Percentiles rank a stretch among this genome's conserved stretches.
These are phyloP conservation scores for Drechslerella coelobrocha DNA, from an alignment of 2,329 filamentous ascomycete species.

Conservation along the genomic window DNA sequence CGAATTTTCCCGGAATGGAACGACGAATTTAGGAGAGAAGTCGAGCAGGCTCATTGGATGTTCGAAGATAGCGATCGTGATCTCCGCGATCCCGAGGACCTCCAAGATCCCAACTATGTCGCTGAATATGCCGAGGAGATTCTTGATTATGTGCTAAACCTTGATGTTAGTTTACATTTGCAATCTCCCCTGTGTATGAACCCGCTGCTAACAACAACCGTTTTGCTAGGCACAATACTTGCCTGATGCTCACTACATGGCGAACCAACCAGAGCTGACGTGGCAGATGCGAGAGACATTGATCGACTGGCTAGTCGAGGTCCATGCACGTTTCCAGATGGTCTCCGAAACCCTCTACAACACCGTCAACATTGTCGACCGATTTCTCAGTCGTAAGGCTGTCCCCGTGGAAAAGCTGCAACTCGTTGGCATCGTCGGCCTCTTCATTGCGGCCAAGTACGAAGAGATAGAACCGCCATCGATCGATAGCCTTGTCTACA, in stretches of 20 bases:
- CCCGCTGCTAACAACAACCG: conserved; percentile 51
- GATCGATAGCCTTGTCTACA: conserved; percentile 93
- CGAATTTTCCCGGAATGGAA: conserved; percentile 16
- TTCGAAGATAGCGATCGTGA: neutral
- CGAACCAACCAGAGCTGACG: conserved; percentile 93
- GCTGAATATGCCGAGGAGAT: conserved; percentile 38
- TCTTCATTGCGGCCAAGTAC: conserved; percentile 96
- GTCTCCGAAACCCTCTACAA: conserved; percentile 95
- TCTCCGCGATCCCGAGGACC: conserved; percentile 51
- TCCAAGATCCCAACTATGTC: conserved; percentile 20
- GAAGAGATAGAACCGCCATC: conserved; percentile 97
- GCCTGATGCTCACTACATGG: conserved; percentile 94
- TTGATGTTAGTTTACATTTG: conserved; percentile 30
- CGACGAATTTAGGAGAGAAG: conserved; percentile 7
- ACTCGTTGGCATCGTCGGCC: conserved; percentile 91
- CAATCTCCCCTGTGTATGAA: neutral
- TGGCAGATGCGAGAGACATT: conserved; percentile 98
- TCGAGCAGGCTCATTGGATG: conserved; percentile 6
- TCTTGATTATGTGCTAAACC: conserved; percentile 1
- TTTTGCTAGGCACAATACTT: conserved; percentile 73
- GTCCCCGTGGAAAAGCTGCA: conserved; percentile 95
- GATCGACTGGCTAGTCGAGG: conserved; percentile 98
- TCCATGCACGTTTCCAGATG: conserved; percentile 87
- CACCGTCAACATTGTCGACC: conserved; percentile 94
- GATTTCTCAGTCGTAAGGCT: conserved; percentile 91